These are phyloP conservation scores for Myriosclerotinia duriaeana DNA, from an alignment of 2,329 filamentous ascomycete species.

Conservation along the genomic window DNA sequence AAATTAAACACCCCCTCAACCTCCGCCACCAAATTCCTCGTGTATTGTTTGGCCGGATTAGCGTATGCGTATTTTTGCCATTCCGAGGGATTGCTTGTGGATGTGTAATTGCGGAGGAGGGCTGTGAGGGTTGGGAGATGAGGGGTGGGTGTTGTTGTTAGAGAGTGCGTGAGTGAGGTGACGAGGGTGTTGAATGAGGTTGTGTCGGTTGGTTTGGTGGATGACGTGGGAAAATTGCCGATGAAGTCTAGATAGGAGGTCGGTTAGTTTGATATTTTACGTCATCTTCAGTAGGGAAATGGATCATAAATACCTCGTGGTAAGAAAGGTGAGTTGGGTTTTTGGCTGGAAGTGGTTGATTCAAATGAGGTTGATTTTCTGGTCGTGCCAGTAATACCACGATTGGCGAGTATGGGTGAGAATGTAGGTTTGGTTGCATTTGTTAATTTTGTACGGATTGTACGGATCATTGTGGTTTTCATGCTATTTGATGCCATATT, in stretches of 20 bases:
- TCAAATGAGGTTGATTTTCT: slow-evolving; percentile 22
- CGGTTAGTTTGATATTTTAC: slow-evolving; percentile 9
- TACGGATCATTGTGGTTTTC: slow-evolving; percentile 13
- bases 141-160: slow-evolving; percentile 27
- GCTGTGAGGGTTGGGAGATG: slow-evolving; percentile 28
- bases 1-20: slow-evolving; percentile 68
- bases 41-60: slow-evolving; percentile 70
- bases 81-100: slow-evolving; percentile 41
- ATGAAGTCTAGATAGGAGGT: slow-evolving; percentile 13
- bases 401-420: slow-evolving; percentile 9
- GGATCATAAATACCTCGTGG: slow-evolving; percentile 16
- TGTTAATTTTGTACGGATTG: slow-evolving; percentile 19
- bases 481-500: slow-evolving; percentile 21
- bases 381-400: slow-evolving; percentile 21
- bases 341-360: slow-evolving; percentile 6
- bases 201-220: slow-evolving; percentile 6
- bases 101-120: slow-evolving; percentile 32
- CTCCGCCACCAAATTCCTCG: slow-evolving; percentile 83
- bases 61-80: slow-evolving; percentile 75
- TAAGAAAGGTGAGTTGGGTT: slow-evolving; percentile 1
- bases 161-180: slow-evolving; percentile 26
- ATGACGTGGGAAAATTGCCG: neutral
- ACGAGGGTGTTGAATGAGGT: slow-evolving; percentile 30
- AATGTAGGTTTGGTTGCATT: slow-evolving; percentile 11
- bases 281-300: neutral